Evolutionary conservation across 2,329 filamentous ascomycete species (phyloP), one percentile per base, ranked within the genome.

Genomic region (Neopestalotiopsis clavispora): DNA sequence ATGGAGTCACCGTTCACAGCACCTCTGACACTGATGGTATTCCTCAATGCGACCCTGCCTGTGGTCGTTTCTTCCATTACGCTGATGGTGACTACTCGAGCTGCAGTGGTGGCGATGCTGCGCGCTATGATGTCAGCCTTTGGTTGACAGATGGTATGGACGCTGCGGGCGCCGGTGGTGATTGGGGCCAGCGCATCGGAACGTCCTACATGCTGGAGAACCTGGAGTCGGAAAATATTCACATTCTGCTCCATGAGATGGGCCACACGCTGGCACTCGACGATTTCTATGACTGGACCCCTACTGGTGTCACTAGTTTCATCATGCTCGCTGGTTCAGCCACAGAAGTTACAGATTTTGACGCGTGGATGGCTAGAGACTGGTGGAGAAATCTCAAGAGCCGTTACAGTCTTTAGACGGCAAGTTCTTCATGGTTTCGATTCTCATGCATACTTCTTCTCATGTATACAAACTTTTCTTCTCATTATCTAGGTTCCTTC

Each of bases 311-410:
- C 40, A 72, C 74, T 7, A 81, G 77, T 72, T 85, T 85, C 74
- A 78, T 85, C 70, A 84, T 85, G 83, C 72, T 79, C 59, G 82
- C 83, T 62, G 83, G 84, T 4, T 80, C 79, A 60, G 75, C 84
- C 1, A 75, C 72, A 23, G 69, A 78, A 61, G 78, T 85, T 23
- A 85, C 83, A 2, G 83, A 85, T 57, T 85, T 85, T 63, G 83
- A 85, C 66, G 82, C 80, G 23, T 85, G 84, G 84, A 85, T 85
- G 83, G 73, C 81, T 61, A 74, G 83, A 1, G 82, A 85, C 72
- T 85, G 82, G 82, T 85, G 82, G 82, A 62, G 59, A 62, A 28
- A 62, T n/a, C 59, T 62, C 1, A 62, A 62, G 59, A 62, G 59
- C 59, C 30, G 59, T 5, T 62, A 62, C 59, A 62, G 40, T 23